Percentiles rank a stretch among this genome's conserved stretches.
Evolutionary conservation across 768 basidiomycete species (phyloP).

Genomic region (Amyloporia xantha): DNA sequence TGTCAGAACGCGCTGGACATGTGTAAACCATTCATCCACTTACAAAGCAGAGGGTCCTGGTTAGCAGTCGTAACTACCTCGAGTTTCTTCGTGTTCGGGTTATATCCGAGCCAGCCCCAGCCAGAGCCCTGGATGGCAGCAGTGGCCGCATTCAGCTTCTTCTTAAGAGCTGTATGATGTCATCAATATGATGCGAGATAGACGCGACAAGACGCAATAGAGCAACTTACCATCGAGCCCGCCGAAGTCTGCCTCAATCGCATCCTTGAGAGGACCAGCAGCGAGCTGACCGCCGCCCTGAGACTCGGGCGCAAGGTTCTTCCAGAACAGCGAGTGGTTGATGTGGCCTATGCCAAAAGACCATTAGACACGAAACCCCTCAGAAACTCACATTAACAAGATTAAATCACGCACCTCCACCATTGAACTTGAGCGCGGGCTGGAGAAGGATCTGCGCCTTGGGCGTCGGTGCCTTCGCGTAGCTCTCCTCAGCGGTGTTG

Average conservation of each 20-base stretch:
- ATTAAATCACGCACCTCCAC: constrained; percentile 56
- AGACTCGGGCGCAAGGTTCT: constrained; percentile 77
- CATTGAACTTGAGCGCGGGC: constrained; percentile 93
- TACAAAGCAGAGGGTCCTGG: constrained; percentile 84
- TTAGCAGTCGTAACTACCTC: constrained; percentile 92
- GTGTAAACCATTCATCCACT: constrained; percentile 14
- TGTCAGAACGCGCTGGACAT: background rate
- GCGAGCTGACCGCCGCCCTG: constrained; percentile 58
- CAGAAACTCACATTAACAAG: background rate
- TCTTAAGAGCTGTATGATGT: constrained; percentile 55
- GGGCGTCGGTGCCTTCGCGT: constrained; percentile 54
- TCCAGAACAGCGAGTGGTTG: constrained; percentile 97
- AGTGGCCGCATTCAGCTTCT: constrained; percentile 78
- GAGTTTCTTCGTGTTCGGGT: constrained; percentile 58
- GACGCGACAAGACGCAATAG: background rate
- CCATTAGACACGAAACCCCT: background rate
- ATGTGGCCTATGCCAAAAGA: constrained; percentile 58
- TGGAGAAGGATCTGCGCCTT: constrained; percentile 82
- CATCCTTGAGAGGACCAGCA: constrained; percentile 65
- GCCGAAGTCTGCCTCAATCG: constrained; percentile 78
- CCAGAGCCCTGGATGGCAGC: constrained; percentile 94
- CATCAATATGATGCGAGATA: constrained; percentile 1
- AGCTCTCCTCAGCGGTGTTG: constrained; percentile 88
- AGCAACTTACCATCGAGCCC: constrained; percentile 51
- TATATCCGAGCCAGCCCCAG: constrained; percentile 96